These are phyloP conservation scores for Penicillium waksmanii DNA, from an alignment of 495 filamentous ascomycete genomes.

Conservation along the genomic window DNA sequence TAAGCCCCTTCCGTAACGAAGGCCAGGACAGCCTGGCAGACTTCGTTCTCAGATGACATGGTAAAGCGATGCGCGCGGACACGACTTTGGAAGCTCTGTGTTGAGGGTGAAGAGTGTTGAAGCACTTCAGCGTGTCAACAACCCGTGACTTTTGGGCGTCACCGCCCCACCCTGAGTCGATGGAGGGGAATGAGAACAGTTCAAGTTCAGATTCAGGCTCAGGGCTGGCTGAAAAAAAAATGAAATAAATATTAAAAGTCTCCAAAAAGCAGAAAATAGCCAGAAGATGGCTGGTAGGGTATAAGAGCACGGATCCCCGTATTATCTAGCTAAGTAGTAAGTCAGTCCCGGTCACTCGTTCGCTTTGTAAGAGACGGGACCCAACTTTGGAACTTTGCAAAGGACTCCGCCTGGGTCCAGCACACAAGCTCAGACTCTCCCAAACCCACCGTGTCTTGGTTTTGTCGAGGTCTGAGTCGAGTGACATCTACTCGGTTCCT, in stretches of 20 bases:
- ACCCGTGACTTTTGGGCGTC: slow-evolving; percentile 36
- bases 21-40: slow-evolving; percentile 71
- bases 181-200: not conserved
- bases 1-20: slow-evolving; percentile 73
- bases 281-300: not conserved
- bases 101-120: not conserved
- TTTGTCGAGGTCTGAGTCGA: slow-evolving; percentile 36
- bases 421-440: slow-evolving; percentile 16
- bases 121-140: slow-evolving; percentile 29
- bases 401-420: slow-evolving; percentile 29
- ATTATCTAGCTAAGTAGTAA: not conserved
- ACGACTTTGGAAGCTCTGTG: not conserved
- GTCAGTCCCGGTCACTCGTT: not conserved
- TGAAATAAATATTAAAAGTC: not conserved
- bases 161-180: slow-evolving; percentile 27
- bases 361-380: slow-evolving; percentile 37
- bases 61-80: not conserved
- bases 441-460: slow-evolving; percentile 40
- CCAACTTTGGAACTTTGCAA: slow-evolving; percentile 19
- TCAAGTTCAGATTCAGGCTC: not conserved
- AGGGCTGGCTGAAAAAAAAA: not conserved
- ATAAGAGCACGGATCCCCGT: not conserved
- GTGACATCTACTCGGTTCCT: slow-evolving; percentile 32
- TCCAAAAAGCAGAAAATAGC: not conserved
- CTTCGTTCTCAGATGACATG: slow-evolving; percentile 27